These are phyloP conservation scores for Scytalidium lignicola DNA, from an alignment of 2,329 filamentous ascomycete species.

Conservation along the genomic window DNA sequence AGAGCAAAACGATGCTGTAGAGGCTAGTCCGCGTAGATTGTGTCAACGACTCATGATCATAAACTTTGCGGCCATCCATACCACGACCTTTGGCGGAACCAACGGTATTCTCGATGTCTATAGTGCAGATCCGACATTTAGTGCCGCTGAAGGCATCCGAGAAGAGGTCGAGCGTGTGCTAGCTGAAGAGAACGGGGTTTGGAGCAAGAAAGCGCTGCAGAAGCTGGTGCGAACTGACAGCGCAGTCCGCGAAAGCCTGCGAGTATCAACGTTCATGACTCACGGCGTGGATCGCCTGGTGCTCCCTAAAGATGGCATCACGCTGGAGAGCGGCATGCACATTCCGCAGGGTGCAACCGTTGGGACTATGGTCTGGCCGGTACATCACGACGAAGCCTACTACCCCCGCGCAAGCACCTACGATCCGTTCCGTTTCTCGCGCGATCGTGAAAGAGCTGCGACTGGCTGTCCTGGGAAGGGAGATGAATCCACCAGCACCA, in stretches of 20 bases:
- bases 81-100: slow-evolving; percentile 24
- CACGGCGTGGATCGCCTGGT: slow-evolving; percentile 19
- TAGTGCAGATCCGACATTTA: slow-evolving; percentile 15
- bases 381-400: slow-evolving; percentile 15
- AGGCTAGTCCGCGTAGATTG: slow-evolving; percentile 18
- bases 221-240: slow-evolving; percentile 29
- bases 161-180: slow-evolving; percentile 22
- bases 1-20: slow-evolving; percentile 13
- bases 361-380: slow-evolving; percentile 7
- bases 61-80: slow-evolving; percentile 30
- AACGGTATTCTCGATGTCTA: slow-evolving; percentile 26
- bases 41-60: slow-evolving; percentile 24
- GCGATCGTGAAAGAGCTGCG: slow-evolving; percentile 2
- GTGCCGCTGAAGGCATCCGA: slow-evolving; percentile 16
- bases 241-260: slow-evolving; percentile 29
- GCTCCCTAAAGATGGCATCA: slow-evolving; percentile 19
- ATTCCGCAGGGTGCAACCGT: slow-evolving; percentile 11
- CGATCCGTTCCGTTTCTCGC: slow-evolving; percentile 15
- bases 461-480: not conserved
- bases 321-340: slow-evolving; percentile 12
- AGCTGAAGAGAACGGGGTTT: slow-evolving; percentile 19
- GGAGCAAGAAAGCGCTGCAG: slow-evolving; percentile 27
- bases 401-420: slow-evolving; percentile 12
- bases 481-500: slow-evolving; percentile 1
- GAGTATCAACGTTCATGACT: slow-evolving; percentile 25